These are phyloP conservation scores for Ustilago tritici DNA, from an alignment of 1,284 basidiomycete genomes.

Conservation along the genomic window DNA sequence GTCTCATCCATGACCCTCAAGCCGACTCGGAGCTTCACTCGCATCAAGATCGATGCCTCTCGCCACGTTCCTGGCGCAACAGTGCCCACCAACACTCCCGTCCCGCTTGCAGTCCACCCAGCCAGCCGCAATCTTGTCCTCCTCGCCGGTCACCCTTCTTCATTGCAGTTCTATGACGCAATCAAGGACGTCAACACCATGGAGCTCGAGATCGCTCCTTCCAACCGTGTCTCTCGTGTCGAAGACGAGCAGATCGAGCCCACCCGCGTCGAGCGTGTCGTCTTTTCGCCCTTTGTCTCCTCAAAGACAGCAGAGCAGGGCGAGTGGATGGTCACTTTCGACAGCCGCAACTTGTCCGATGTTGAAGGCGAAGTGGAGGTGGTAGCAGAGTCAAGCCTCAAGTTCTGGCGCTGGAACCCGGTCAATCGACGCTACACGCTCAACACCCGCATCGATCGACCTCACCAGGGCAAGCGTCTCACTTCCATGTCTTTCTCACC, in stretches of 20 bases:
- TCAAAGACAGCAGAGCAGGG: slow-evolving; percentile 32
- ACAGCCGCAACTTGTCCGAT: slow-evolving; percentile 73
- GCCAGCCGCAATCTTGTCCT: slow-evolving; percentile 74
- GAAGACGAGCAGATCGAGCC: slow-evolving; percentile 85
- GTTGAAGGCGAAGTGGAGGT: slow-evolving; percentile 71
- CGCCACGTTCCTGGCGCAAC: slow-evolving; percentile 42
- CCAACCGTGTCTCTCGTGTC: slow-evolving; percentile 86
- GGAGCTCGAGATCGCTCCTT: slow-evolving; percentile 92
- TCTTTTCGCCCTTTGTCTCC: slow-evolving; percentile 73
- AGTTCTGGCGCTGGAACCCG: slow-evolving; percentile 87
- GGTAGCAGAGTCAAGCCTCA: slow-evolving; percentile 82
- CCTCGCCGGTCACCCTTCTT: slow-evolving; percentile 92
- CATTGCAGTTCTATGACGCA: slow-evolving; percentile 89
- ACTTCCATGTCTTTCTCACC: slow-evolving; percentile 78
- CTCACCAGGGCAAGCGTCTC: slow-evolving; percentile 80
- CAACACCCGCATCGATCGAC: slow-evolving; percentile 90
- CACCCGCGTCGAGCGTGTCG: slow-evolving; percentile 79
- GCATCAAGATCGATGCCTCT: slow-evolving; percentile 76
- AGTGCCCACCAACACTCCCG: slow-evolving; percentile 18
- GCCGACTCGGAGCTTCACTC: slow-evolving; percentile 80
- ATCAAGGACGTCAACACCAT: slow-evolving; percentile 79
- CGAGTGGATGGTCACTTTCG: slow-evolving; percentile 93
- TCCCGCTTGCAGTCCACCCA: slow-evolving; percentile 63
- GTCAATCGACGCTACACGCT: slow-evolving; percentile 70
- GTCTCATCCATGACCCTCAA: slow-evolving; percentile 80